These are phyloP conservation scores for Penicillium sp. DNA, from an alignment of 2,329 filamentous ascomycete genomes.

Conservation along the genomic window DNA sequence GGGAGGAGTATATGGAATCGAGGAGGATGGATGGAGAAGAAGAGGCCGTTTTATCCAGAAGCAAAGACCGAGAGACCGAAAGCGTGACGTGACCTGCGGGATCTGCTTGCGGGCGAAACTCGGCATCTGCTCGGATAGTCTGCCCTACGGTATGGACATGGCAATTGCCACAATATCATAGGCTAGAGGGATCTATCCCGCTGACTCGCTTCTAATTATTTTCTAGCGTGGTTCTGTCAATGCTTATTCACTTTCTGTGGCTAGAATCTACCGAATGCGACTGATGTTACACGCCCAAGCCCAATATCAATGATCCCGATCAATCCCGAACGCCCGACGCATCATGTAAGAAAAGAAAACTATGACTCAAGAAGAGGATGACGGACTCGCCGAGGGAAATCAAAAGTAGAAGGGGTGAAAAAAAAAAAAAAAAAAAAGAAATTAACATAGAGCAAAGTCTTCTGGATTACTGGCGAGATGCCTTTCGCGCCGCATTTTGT, in stretches of 20 bases:
- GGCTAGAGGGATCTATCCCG: too few species aligned
- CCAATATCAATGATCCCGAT: slow-evolving; percentile 22
- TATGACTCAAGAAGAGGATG: slow-evolving; percentile 9
- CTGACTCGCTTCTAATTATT: slow-evolving; percentile 4
- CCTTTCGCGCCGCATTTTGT: slow-evolving; percentile 46
- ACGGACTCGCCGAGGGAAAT: slow-evolving; percentile 10
- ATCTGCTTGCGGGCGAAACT: slow-evolving; percentile 26
- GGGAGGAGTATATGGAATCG: neutral
- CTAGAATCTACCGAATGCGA: slow-evolving; percentile 20
- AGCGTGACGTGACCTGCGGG: slow-evolving; percentile 31
- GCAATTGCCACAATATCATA: too few species aligned
- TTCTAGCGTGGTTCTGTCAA: neutral
- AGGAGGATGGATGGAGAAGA: neutral
- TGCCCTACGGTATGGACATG: slow-evolving; percentile 9
- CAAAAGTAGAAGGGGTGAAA: slow-evolving; percentile 4
- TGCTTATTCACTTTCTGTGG: slow-evolving; percentile 14
- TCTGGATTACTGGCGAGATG: slow-evolving; percentile 32
- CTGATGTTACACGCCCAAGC: slow-evolving; percentile 20
- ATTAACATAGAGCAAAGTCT: neutral
- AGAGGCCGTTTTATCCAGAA: slow-evolving; percentile 14
- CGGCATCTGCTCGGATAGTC: slow-evolving; percentile 10
- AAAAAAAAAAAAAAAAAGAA: neutral
- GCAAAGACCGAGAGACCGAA: slow-evolving; percentile 28
- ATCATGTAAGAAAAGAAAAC: slow-evolving; percentile 11
- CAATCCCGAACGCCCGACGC: slow-evolving; percentile 28